Evolutionary conservation across 768 basidiomycete species (phyloP).

Genomic region (Trametes coccinea): DNA sequence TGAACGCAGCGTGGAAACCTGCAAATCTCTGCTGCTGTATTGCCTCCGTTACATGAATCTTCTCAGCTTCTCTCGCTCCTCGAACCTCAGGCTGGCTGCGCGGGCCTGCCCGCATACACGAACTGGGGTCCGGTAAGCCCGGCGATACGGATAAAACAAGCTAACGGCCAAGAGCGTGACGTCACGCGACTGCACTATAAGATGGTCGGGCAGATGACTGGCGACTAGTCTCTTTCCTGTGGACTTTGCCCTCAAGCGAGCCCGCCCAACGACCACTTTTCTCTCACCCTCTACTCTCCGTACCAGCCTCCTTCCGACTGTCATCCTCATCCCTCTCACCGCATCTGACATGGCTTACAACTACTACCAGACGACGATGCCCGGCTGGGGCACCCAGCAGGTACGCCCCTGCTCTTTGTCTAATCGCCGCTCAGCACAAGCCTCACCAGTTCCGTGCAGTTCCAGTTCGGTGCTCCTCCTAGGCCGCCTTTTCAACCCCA

Average conservation of each 20-base stretch:
- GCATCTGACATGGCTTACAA: slow-evolving; percentile 21
- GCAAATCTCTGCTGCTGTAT: not conserved
- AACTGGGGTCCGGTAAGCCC: not conserved
- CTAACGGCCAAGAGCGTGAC: slow-evolving; percentile 20
- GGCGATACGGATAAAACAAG: slow-evolving; percentile 10
- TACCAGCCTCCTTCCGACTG: slow-evolving; percentile 48
- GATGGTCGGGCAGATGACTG: slow-evolving; percentile 20
- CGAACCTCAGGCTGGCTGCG: not conserved
- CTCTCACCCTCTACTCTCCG: slow-evolving; percentile 17
- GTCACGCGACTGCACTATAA: slow-evolving; percentile 21
- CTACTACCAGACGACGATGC: slow-evolving; percentile 29
- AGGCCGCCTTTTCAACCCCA: slow-evolving; percentile 44
- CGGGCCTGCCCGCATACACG: not conserved
- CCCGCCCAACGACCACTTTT: slow-evolving; percentile 9
- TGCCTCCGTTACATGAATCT: slow-evolving; percentile 4
- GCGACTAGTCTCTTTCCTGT: not conserved
- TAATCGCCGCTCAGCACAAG: not conserved
- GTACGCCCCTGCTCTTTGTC: slow-evolving; percentile 28
- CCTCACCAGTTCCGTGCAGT: slow-evolving; percentile 21
- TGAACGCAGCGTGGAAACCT: not conserved
- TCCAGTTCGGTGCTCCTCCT: slow-evolving; percentile 38
- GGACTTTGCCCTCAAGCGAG: slow-evolving; percentile 11
- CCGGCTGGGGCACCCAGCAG: slow-evolving; percentile 52
- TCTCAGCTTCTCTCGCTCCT: slow-evolving; percentile 2
- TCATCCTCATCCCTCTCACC: slow-evolving; percentile 36